Evolutionary conservation across 2,329 filamentous ascomycete genomes (phyloP).

Genomic region (Talaromyces atroroseus): DNA sequence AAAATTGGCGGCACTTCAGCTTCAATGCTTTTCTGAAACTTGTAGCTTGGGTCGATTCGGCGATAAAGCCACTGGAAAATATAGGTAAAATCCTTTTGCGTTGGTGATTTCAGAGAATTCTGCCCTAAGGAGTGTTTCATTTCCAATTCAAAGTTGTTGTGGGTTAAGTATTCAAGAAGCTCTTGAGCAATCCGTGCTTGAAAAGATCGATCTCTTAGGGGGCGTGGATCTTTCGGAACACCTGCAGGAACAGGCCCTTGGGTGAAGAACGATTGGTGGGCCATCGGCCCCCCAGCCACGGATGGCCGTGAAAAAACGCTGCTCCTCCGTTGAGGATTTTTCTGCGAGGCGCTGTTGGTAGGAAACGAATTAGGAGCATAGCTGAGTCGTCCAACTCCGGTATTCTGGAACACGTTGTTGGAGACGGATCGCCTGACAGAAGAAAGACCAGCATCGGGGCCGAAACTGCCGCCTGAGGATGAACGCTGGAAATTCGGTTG

Average conservation of each 20-base stretch:
- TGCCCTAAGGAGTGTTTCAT: slow-evolving; percentile 91
- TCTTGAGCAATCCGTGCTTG: slow-evolving; percentile 82
- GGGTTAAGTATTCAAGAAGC: slow-evolving; percentile 81
- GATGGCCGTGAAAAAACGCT: slow-evolving; percentile 78
- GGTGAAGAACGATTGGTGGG: slow-evolving; percentile 91
- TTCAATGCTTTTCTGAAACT: slow-evolving; percentile 91
- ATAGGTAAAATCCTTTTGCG: slow-evolving; percentile 94
- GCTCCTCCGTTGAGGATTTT: slow-evolving; percentile 59
- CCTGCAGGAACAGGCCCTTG: slow-evolving; percentile 75
- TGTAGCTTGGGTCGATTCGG: slow-evolving; percentile 87
- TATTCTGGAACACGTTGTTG: slow-evolving; percentile 56
- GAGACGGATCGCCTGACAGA: slow-evolving; percentile 78
- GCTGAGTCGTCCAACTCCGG: slow-evolving; percentile 62
- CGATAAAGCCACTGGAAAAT: slow-evolving; percentile 99
- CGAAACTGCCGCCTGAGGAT: slow-evolving; percentile 64
- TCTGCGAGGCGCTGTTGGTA: slow-evolving; percentile 51
- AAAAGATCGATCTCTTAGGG: slow-evolving; percentile 73
- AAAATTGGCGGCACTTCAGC: slow-evolving; percentile 88
- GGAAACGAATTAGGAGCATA: slow-evolving; percentile 57
- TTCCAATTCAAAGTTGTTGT: slow-evolving; percentile 95
- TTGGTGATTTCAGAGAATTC: slow-evolving; percentile 88
- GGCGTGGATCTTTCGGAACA: slow-evolving; percentile 78
- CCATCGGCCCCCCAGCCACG: slow-evolving; percentile 55
- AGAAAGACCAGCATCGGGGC: slow-evolving; percentile 72
- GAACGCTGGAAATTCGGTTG: slow-evolving; percentile 86